Conservation (phyloP, 331 rosid species). For the Malus hybrid region DNA sequence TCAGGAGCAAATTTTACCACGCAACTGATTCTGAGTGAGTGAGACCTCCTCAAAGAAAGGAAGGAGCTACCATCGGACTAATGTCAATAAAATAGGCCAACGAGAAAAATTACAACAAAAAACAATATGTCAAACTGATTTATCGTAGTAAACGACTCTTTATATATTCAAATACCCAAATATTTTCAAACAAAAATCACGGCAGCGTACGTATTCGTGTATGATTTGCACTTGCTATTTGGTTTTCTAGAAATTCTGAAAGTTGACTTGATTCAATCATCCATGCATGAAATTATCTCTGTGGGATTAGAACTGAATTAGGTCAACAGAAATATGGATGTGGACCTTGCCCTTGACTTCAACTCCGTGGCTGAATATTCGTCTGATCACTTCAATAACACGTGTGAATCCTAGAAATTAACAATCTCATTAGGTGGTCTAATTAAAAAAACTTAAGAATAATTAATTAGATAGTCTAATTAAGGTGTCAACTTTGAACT, state of each 20-base stretch:
- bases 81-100: too few species aligned
- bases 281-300: background rate
- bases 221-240: background rate
- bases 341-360: background rate
- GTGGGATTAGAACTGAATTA: slow-evolving; percentile 1
- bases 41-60: too few species aligned
- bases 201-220: background rate
- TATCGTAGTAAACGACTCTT: too few species aligned
- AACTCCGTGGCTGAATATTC: background rate
- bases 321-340: background rate
- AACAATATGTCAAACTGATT: too few species aligned
- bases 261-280: background rate
- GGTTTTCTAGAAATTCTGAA: slow-evolving; percentile 4
- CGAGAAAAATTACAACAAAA: too few species aligned
- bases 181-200: background rate
- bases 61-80: too few species aligned
- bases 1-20: too few species aligned
- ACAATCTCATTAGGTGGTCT: background rate
- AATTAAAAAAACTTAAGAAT: too few species aligned
- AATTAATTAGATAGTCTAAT: too few species aligned
- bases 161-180: too few species aligned
- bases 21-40: too few species aligned
- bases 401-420: background rate
- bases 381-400: background rate
- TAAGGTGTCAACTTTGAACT: background rate